Percentiles rank a stretch among this genome's conserved stretches.
Conservation (phyloP, 495 filamentous ascomycete species). For the Saxophila tyrrhenica region DNA sequence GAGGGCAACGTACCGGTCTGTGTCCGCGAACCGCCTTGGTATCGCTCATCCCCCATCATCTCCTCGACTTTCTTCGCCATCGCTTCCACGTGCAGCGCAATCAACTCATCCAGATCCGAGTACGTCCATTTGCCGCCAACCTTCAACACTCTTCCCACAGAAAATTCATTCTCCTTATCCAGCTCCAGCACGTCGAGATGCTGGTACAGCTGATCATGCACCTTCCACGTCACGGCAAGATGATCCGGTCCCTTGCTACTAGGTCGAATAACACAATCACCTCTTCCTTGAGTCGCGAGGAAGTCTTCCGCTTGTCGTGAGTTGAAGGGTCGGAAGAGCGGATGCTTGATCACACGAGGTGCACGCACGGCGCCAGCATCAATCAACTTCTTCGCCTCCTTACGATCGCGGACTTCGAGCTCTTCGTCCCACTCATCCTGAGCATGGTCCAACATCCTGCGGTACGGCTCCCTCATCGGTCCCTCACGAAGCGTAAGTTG, state of each 20-base stretch:
- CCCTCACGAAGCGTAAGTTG: constrained; percentile 77
- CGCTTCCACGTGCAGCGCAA: constrained; percentile 90
- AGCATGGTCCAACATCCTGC: constrained; percentile 53
- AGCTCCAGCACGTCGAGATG: constrained; percentile 95
- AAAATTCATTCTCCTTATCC: constrained; percentile 93
- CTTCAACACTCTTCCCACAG: constrained; percentile 70
- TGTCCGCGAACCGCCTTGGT: constrained; percentile 62
- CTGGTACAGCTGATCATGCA: constrained; percentile 87
- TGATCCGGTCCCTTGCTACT: constrained; percentile 91
- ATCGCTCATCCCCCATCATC: constrained; percentile 86
- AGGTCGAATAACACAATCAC: constrained; percentile 89
- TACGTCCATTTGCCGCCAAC: constrained; percentile 82
- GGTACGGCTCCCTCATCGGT: constrained; percentile 57
- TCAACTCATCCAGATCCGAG: constrained; percentile 91
- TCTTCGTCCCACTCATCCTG: constrained; percentile 75
- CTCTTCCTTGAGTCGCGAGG: constrained; percentile 67
- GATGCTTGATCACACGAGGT: constrained; percentile 92
- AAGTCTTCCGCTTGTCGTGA: constrained; percentile 87
- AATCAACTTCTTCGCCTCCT: constrained; percentile 59
- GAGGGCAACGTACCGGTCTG: constrained; percentile 84
- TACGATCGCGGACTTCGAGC: constrained; percentile 67
- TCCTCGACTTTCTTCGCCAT: constrained; percentile 98
- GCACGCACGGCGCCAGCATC: constrained; percentile 70
- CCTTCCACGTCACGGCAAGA: constrained; percentile 94
- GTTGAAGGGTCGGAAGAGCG: constrained; percentile 87